These are phyloP conservation scores for Rhodomyrtus tomentosa DNA, from an alignment of 345 rosid genomes.

Conservation along the genomic window DNA sequence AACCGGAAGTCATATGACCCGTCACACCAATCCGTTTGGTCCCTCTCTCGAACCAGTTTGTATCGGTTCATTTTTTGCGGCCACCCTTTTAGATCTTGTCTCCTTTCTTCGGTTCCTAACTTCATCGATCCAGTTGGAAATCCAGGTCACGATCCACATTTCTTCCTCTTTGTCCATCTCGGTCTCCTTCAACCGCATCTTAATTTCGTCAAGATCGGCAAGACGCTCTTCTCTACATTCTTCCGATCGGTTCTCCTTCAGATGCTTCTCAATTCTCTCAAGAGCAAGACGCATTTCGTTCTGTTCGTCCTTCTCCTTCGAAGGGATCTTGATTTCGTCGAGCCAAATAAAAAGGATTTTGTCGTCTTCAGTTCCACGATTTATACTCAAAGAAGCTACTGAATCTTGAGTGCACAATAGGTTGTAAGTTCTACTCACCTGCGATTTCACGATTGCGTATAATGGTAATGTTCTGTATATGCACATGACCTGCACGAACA, in stretches of 20 bases:
- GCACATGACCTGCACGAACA: conserved; percentile 53
- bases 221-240: fast-evolving
- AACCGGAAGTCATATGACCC: no score
- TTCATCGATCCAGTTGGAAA: no score
- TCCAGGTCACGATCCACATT: conserved; percentile 46
- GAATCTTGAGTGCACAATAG: neutral
- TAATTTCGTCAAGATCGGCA: neutral
- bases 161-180: conserved; percentile 56
- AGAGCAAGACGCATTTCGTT: neutral
- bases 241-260: neutral
- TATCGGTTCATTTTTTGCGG: neutral
- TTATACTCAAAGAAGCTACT: neutral
- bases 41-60: neutral
- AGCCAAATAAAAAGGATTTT: neutral
- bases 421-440: conserved; percentile 20
- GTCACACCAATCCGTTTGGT: no score
- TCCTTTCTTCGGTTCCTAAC: conserved; percentile 45
- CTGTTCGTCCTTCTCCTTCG: neutral
- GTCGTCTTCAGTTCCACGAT: neutral
- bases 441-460: conserved; percentile 63
- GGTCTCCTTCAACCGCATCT: conserved; percentile 67
- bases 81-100: conserved; percentile 18
- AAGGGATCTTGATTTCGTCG: neutral
- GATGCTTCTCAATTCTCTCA: no score
- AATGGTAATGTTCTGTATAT: conserved; percentile 82